Base-by-base conservation (phyloP, 2,329 filamentous ascomycete species). In the Phaeosphaeriaceae sp. region DNA sequence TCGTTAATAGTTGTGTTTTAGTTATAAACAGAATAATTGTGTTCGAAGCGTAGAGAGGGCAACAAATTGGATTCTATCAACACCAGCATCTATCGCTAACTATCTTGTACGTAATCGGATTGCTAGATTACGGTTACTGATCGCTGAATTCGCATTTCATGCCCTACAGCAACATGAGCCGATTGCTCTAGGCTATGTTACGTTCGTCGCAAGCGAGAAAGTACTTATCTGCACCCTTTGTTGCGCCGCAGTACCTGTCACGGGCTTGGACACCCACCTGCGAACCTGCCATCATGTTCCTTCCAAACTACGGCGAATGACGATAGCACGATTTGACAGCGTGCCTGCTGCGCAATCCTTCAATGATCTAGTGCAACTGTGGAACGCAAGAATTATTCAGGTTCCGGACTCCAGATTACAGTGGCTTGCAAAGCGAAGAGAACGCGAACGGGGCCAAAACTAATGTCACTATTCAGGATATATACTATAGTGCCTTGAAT, bases 111-210 rank as follows among this genome's bases (percentile, higher is more conserved):
- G 12, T 33, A 6, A 6, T 33, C 12, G 13, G 13, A 33, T 33
- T 15, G 30, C 30, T 13, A 33, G 16, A 15, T 33, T 13, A 33
- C 16, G 16, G 16, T 33, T 33, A 13, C 30, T 33, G 16, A 15
- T 15, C 12, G 30, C 30, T 33, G 12, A 33, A 12, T 33, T 33
- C 12, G 16, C 12, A 33, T 33, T 33, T 33, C 12, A 33, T 15
- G 29, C 37, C 8, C 20, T 46, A 15, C 44, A 45, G 51, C 8
- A 41, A 45, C 16, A 50, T 42, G n/a, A 38, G 13, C 28, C n/a
- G 20, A 26, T 49, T 46, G 38, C 35, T 46, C 29, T 52, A 55
- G 48, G 52, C 29, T 52, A 49, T 28, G n/a, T 51, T 33, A 55
- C 38, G 11, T 52, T 49, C 13, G 21, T 49, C 17, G 34, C 30